Evolutionary conservation across 2,329 filamentous ascomycete genomes (phyloP).

Genomic region (Clonostachys chloroleuca): DNA sequence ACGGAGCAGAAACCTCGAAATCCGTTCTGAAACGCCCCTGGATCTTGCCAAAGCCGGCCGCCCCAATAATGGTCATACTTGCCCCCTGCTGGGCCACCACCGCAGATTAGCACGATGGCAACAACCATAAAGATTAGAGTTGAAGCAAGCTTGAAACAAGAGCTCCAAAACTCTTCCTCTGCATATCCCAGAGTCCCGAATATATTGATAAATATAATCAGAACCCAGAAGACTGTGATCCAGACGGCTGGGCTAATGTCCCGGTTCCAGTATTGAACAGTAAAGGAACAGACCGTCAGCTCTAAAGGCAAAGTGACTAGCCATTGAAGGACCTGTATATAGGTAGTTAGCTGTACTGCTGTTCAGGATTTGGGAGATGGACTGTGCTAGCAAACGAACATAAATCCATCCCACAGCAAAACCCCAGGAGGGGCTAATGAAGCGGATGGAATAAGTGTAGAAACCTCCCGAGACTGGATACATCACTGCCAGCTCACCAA

Average conservation of each 20-base stretch:
- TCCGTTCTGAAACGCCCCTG: slow-evolving; percentile 62
- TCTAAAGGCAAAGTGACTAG: slow-evolving; percentile 41
- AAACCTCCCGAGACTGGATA: slow-evolving; percentile 60
- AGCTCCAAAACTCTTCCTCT: slow-evolving; percentile 57
- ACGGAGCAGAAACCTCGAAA: slow-evolving; percentile 71
- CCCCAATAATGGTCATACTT: no score
- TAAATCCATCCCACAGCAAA: slow-evolving; percentile 47
- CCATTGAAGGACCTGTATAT: slow-evolving; percentile 34
- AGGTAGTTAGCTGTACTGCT: no score
- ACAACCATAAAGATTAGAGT: slow-evolving; percentile 62
- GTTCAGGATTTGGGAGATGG: no score
- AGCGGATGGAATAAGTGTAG: slow-evolving; percentile 58
- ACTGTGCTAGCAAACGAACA: no score
- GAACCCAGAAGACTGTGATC: slow-evolving; percentile 37
- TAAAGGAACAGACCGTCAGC: slow-evolving; percentile 39
- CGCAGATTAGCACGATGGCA: slow-evolving; percentile 51
- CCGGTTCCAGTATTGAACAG: slow-evolving; percentile 46
- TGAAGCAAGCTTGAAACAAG: slow-evolving; percentile 51
- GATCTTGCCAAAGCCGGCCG: slow-evolving; percentile 42
- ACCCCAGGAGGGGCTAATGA: slow-evolving; percentile 57
- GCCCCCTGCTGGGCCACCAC: slow-evolving; percentile 51
- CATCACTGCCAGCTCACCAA: slow-evolving; percentile 58
- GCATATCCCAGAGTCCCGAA: slow-evolving; percentile 52
- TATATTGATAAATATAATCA: slow-evolving; percentile 49
- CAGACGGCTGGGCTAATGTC: not conserved